phyloP scores from a whole-genome alignment of 1,139 yeast genomes.

The Torulaspora pretoriensis region DNA sequence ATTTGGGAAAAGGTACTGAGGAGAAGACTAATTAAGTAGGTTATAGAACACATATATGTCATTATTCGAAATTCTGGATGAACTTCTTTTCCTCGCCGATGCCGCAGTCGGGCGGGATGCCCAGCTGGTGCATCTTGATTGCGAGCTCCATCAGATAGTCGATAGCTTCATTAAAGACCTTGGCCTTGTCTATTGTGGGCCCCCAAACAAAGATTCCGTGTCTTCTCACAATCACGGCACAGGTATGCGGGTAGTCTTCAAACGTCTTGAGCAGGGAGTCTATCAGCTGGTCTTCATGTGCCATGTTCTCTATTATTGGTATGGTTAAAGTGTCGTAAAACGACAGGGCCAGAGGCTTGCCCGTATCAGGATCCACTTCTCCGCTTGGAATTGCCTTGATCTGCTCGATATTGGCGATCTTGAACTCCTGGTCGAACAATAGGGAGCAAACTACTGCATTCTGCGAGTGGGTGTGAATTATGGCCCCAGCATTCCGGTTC shows the following conservation, averaged over 20 bases:
- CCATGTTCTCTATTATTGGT: constrained; percentile 88
- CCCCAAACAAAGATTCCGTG: constrained; percentile 98
- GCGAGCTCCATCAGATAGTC: constrained; percentile 86
- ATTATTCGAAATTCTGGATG: constrained; percentile 12
- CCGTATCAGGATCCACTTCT: constrained; percentile 43
- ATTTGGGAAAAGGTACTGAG: constrained; percentile 32
- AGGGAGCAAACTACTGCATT: constrained; percentile 78
- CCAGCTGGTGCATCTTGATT: constrained; percentile 66
- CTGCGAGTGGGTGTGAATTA: constrained; percentile 93
- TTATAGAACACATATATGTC: constrained; percentile 18
- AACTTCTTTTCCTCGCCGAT: constrained; percentile 39
- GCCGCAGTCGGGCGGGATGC: constrained; percentile 46
- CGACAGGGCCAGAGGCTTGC: constrained; percentile 44
- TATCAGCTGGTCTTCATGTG: constrained; percentile 83
- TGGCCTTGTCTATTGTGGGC: constrained; percentile 86
- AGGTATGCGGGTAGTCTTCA: constrained; percentile 62
- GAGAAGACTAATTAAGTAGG: constrained; percentile 19
- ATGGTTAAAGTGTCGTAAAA: constrained; percentile 72
- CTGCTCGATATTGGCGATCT: constrained; percentile 80
- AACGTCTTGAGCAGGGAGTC: constrained; percentile 63
- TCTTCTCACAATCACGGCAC: constrained; percentile 85
- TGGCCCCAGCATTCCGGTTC: constrained; percentile 78
- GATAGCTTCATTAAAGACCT: constrained; percentile 86
- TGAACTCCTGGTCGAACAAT: constrained; percentile 65
- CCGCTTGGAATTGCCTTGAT: constrained; percentile 84